phyloP scores from a whole-genome alignment of 2,329 filamentous ascomycete genomes.

The Lachnellula suecica region DNA sequence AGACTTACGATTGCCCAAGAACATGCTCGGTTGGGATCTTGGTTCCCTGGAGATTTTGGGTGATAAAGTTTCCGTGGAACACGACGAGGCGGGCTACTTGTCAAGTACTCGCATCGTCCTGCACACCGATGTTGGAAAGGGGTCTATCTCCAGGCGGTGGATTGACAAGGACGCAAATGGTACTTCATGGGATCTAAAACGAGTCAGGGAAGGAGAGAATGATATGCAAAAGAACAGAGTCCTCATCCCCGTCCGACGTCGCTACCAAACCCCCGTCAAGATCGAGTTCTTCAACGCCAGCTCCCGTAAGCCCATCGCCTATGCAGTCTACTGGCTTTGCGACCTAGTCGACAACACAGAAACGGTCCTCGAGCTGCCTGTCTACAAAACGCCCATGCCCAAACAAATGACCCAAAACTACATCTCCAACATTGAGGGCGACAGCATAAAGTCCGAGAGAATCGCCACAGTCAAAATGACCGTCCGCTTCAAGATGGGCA shows the following conservation, averaged over 20 bases:
- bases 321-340: conserved; percentile 18
- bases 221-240: conserved; percentile 15
- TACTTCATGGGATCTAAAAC: conserved; percentile 12
- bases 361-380: conserved; percentile 10
- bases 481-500: conserved; percentile 20
- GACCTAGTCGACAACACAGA: conserved; percentile 18
- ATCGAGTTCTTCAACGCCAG: conserved; percentile 18
- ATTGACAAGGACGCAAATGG: conserved; percentile 8
- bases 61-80: conserved; percentile 11
- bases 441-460: conserved; percentile 11
- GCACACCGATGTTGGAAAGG: conserved; percentile 18
- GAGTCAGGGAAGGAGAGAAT: conserved; percentile 9
- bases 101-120: conserved; percentile 12
- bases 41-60: conserved; percentile 17
- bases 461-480: conserved; percentile 13
- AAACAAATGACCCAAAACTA: conserved; percentile 20
- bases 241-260: conserved; percentile 14
- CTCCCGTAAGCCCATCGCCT: conserved; percentile 13
- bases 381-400: conserved; percentile 16
- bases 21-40: conserved; percentile 19
- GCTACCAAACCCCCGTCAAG: conserved; percentile 17
- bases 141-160: conserved; percentile 12
- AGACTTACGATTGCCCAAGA: conserved; percentile 11
- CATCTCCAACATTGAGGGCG: conserved; percentile 10
- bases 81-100: conserved; percentile 5